phyloP scores from a whole-genome alignment of 2,329 filamentous ascomycete species.

The Colletotrichum lindemuthianum region DNA sequence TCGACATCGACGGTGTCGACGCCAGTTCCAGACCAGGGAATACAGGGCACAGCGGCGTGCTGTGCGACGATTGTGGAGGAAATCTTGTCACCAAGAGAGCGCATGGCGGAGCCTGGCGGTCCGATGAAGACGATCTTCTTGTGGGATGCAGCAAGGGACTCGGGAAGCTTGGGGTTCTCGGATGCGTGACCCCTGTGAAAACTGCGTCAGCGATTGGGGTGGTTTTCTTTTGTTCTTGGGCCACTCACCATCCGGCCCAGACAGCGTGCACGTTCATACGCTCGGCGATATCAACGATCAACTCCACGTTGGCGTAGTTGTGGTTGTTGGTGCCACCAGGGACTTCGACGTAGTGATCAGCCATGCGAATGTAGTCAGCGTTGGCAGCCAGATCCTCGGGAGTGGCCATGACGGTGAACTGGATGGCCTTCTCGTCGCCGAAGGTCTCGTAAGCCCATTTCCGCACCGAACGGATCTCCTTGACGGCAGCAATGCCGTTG shows the following conservation, averaged over 20 bases:
- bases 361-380: constrained; percentile 99
- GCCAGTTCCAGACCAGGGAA: constrained; percentile 98
- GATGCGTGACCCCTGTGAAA: constrained; percentile 87
- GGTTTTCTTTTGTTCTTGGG: not conserved
- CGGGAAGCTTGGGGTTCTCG: constrained; percentile 97
- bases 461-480: constrained; percentile 97
- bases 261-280: constrained; percentile 98
- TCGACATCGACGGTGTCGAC: constrained; percentile 85
- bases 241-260: constrained; percentile 93
- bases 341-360: constrained; percentile 98
- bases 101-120: constrained; percentile 97
- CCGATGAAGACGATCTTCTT: constrained; percentile 99
- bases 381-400: constrained; percentile 97
- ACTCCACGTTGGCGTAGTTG: constrained; percentile 99
- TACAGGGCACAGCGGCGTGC: constrained; percentile 94
- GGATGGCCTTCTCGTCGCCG: constrained; percentile 96
- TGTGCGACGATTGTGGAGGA: constrained; percentile 99
- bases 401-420: constrained; percentile 99
- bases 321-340: constrained; percentile 99
- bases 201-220: constrained; percentile 25
- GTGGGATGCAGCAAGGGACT: constrained; percentile 92
- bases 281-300: constrained; percentile 98
- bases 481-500: constrained; percentile 99
- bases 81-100: constrained; percentile 99
- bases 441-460: constrained; percentile 99